Conservation (phyloP, 78 protist genomes). For the Dictyostelium firmibasis region DNA sequence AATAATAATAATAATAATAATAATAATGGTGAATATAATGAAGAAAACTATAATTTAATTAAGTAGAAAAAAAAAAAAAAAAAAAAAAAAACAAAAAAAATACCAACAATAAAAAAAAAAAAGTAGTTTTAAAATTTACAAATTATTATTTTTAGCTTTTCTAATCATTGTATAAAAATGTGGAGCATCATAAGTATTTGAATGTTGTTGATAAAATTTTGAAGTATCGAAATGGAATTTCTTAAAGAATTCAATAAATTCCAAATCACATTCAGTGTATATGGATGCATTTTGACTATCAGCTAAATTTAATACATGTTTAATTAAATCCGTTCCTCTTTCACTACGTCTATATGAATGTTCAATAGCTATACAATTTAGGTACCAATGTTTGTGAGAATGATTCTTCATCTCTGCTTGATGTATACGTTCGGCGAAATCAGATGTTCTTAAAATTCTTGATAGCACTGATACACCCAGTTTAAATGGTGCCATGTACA, state of each 20-base stretch:
- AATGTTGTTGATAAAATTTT: conserved; percentile 15
- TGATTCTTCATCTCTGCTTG: background rate
- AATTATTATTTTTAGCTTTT: background rate
- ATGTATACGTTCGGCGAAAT: conserved; percentile 25
- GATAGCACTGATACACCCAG: conserved; percentile 36
- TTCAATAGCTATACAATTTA: conserved; percentile 18
- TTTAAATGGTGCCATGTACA: conserved; percentile 23
- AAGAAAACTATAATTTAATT: background rate
- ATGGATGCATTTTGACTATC: conserved; percentile 47
- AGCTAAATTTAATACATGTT: conserved; percentile 16
- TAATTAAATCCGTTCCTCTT: conserved; percentile 3
- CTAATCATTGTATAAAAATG: conserved; percentile 8
- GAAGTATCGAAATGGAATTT: background rate
- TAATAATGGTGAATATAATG: background rate
- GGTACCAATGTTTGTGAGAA: background rate
- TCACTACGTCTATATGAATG: background rate
- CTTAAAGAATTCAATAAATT: conserved; percentile 11
- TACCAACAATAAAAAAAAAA: background rate
- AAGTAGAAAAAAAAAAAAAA: background rate
- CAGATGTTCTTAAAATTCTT: conserved; percentile 19
- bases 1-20: background rate
- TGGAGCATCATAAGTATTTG: background rate
- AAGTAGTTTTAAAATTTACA: background rate
- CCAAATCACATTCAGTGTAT: conserved; percentile 34
- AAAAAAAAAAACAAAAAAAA: background rate